A percentile compares a stretch with the other conserved stretches of the same genome.
phyloP scores from a whole-genome alignment of 768 basidiomycete species.

The Gautieria morchelliformis region DNA sequence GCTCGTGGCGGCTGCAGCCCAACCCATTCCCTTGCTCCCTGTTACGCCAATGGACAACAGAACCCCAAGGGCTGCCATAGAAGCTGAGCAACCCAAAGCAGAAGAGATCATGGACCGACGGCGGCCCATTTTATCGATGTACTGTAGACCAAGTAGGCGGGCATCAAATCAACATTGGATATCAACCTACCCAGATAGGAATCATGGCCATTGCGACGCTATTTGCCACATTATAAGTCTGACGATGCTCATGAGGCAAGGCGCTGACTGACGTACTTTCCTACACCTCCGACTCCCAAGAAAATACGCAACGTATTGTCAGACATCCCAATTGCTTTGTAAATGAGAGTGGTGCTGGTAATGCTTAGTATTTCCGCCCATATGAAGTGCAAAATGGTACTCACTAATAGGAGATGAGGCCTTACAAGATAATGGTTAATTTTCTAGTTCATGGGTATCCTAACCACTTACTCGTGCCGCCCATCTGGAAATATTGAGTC shows the following conservation, averaged over 20 bases:
- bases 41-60: conserved; percentile 2
- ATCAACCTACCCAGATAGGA: conserved; percentile 1
- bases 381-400: neutral
- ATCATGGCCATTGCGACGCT: conserved; percentile 2
- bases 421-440: neutral
- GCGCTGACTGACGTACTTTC: neutral
- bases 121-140: conserved; percentile 4
- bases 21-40: neutral
- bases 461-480: conserved; percentile 1
- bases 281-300: conserved; percentile 1
- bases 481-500: neutral
- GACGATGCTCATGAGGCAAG: neutral
- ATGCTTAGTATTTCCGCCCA: neutral
- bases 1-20: conserved; percentile 2
- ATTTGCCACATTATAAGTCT: neutral
- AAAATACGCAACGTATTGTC: conserved; percentile 2
- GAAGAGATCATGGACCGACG: conserved; percentile 6
- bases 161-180: neutral
- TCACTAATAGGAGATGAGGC: conserved; percentile 4
- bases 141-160: neutral
- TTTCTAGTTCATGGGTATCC: neutral
- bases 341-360: conserved; percentile 1
- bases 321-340: conserved; percentile 3
- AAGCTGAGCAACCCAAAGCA: conserved; percentile 1
- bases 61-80: conserved; percentile 2